Percentiles rank a stretch among this genome's conserved stretches.
Evolutionary conservation across 2,329 filamentous ascomycete species (phyloP).

Genomic region (Apiospora rasikravindrae): DNA sequence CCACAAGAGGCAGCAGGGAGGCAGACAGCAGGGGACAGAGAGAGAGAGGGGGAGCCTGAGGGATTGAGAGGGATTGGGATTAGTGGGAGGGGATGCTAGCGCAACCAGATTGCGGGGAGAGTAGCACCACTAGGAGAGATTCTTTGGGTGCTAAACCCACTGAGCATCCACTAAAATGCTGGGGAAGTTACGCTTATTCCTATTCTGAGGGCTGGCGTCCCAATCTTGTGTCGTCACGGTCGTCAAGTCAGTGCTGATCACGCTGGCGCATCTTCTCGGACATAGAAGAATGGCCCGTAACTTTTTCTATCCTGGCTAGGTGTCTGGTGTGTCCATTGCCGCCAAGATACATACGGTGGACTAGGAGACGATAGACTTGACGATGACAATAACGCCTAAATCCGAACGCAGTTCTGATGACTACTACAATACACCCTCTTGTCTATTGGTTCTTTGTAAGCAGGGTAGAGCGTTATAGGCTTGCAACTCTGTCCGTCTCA

Average conservation of each 20-base stretch:
- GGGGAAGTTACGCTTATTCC: conserved; percentile 8
- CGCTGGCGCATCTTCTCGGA: neutral
- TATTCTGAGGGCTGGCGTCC: neutral
- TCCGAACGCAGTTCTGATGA: neutral
- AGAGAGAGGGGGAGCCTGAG: neutral
- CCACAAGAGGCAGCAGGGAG: no score
- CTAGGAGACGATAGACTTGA: neutral
- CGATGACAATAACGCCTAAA: neutral
- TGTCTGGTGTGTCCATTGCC: neutral
- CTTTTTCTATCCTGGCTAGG: neutral
- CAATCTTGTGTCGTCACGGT: neutral
- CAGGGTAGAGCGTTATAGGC: neutral
- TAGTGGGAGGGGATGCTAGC: neutral
- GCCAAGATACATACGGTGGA: neutral
- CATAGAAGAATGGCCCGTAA: conserved; percentile 3
- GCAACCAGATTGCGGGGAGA: conserved; percentile 11
- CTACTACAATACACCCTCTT: neutral
- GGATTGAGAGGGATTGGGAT: neutral
- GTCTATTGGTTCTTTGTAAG: neutral
- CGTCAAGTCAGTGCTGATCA: neutral
- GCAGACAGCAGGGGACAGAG: no score
- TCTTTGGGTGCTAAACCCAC: neutral
- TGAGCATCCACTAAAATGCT: neutral
- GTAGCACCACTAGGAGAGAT: neutral
- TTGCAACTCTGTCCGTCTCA: neutral